Evolutionary conservation across 352 stramenopile species (phyloP).

Genomic region (Phytophthora fragariaefolia): DNA sequence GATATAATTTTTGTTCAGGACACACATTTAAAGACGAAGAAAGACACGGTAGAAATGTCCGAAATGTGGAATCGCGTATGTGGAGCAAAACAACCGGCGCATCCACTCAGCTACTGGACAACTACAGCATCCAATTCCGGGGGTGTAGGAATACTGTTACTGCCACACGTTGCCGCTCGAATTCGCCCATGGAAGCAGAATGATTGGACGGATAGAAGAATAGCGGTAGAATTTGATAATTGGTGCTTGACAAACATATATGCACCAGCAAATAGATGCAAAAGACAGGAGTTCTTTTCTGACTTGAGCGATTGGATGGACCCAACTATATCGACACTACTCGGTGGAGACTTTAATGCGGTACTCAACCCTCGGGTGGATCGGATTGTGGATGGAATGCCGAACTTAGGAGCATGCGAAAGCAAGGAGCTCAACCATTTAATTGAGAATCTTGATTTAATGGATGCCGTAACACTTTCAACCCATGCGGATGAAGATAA

Average conservation of each 20-base stretch:
- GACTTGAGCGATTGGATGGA: neutral
- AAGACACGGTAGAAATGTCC: neutral
- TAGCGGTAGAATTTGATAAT: neutral
- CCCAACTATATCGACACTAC: neutral
- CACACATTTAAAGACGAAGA: slow-evolving; percentile 2
- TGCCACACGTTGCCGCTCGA: neutral
- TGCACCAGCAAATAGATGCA: neutral
- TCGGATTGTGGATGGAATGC: slow-evolving; percentile 5
- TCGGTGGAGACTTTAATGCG: slow-evolving; percentile 8
- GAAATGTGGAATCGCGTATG: neutral
- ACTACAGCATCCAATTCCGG: neutral
- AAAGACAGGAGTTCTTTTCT: neutral
- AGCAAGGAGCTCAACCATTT: neutral
- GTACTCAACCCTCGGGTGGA: neutral
- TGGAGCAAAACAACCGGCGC: neutral
- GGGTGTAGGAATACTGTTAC: slow-evolving; percentile 4
- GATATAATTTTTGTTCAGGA: slow-evolving; percentile 21
- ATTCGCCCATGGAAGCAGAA: neutral
- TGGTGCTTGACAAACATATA: slow-evolving; percentile 6
- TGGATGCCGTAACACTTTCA: neutral
- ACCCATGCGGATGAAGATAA: slow-evolving; percentile 2
- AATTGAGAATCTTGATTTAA: neutral
- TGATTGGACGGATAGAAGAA: slow-evolving; percentile 4
- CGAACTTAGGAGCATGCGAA: neutral
- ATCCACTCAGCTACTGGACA: slow-evolving; percentile 7